A percentile compares a stretch with the other conserved stretches of the same genome.
Conservation (phyloP, 805 yeast genomes). For the Candida krabiensis region DNA sequence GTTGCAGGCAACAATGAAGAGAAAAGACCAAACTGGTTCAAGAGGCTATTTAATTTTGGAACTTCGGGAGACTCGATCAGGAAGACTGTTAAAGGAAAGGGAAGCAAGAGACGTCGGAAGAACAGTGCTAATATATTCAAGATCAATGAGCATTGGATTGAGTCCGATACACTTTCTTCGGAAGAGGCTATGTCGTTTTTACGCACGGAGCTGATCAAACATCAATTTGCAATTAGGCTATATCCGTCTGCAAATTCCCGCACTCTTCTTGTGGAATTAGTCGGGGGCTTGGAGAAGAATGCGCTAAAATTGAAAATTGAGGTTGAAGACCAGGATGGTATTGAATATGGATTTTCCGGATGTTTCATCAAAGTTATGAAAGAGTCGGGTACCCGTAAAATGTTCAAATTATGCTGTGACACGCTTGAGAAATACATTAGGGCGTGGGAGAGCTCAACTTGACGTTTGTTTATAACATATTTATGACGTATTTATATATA, state of each 20-base stretch:
- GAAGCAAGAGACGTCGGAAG: constrained; percentile 7
- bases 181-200: constrained; percentile 2
- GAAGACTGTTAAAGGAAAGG: neutral
- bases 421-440: constrained; percentile 16
- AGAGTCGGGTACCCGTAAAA: constrained; percentile 20
- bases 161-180: constrained; percentile 16
- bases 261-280: constrained; percentile 7
- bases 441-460: constrained; percentile 5
- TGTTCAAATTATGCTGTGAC: constrained; percentile 21
- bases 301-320: constrained; percentile 21
- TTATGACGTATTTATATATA: too few relatives aligned
- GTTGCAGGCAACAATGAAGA: neutral
- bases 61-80: neutral
- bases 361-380: constrained; percentile 28
- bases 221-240: constrained; percentile 5
- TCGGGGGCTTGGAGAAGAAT: constrained; percentile 10
- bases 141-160: constrained; percentile 15
- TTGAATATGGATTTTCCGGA: constrained; percentile 34
- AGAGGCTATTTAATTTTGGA: constrained; percentile 13
- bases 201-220: constrained; percentile 6
- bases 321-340: constrained; percentile 28
- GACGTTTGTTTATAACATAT: too few relatives aligned
- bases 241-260: constrained; percentile 4
- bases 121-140: constrained; percentile 6
- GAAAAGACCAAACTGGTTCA: constrained; percentile 24